These are phyloP conservation scores for Fonsecaea multimorphosa DNA, from an alignment of 2,329 filamentous ascomycete genomes.

Conservation along the genomic window DNA sequence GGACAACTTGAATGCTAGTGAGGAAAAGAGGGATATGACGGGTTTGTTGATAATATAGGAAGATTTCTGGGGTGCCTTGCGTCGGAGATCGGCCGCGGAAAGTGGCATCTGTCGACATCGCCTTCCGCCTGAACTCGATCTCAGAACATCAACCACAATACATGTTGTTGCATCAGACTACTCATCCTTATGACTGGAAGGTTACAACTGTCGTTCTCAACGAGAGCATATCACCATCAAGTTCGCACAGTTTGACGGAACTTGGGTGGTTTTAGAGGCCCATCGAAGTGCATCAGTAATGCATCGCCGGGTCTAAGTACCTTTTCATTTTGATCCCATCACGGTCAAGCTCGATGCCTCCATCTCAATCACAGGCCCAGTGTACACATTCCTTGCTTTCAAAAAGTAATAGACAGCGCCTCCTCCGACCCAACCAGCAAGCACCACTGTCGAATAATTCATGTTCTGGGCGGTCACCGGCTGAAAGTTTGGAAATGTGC, in stretches of 20 bases:
- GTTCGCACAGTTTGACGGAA: too few species aligned
- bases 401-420: conserved; percentile 55
- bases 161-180: too few species aligned
- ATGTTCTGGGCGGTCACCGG: conserved; percentile 45
- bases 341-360: conserved; percentile 41
- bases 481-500: conserved; percentile 43
- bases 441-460: conserved; percentile 44
- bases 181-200: too few species aligned
- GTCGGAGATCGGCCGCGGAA: background rate
- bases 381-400: conserved; percentile 55
- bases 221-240: too few species aligned
- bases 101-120: too few species aligned
- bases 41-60: background rate
- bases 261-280: too few species aligned
- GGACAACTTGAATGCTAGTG: background rate
- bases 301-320: background rate
- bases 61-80: background rate
- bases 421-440: conserved; percentile 44
- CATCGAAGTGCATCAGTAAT: too few species aligned
- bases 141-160: too few species aligned
- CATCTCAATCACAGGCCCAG: conserved; percentile 52
- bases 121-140: too few species aligned
- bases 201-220: too few species aligned
- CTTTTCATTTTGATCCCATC: conserved; percentile 1
- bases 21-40: background rate